These are phyloP conservation scores for Knoxia roxburghii DNA, from an alignment of 257 asterid species.

Conservation along the genomic window DNA sequence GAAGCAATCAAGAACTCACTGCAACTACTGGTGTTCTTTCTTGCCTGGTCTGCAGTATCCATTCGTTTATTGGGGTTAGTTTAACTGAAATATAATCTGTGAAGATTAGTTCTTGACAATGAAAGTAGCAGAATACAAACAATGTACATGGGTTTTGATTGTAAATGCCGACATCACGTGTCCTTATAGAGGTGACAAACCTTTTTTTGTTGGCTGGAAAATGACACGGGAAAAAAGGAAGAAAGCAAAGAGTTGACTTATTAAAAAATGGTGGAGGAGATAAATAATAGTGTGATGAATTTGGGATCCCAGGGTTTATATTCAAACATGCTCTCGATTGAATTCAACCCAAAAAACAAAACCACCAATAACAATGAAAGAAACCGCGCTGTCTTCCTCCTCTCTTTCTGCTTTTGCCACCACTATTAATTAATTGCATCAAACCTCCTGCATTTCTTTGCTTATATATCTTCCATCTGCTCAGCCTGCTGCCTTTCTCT, in stretches of 20 bases:
- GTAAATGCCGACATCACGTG: slow-evolving; percentile 11
- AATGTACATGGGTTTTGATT: too few relatives aligned
- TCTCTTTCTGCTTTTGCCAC: background rate
- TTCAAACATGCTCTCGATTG: slow-evolving; percentile 9
- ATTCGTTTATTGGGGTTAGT: too few relatives aligned
- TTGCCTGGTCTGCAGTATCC: too few relatives aligned
- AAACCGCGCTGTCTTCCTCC: slow-evolving; percentile 3
- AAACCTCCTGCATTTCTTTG: background rate
- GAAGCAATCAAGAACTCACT: too few relatives aligned
- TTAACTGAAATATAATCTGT: too few relatives aligned
- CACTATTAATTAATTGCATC: background rate
- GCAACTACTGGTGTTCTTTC: too few relatives aligned
- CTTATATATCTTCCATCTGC: background rate
- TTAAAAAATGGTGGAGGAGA: background rate
- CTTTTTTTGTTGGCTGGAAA: background rate
- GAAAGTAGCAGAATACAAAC: background rate
- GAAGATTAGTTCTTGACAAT: background rate
- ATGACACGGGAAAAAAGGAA: background rate
- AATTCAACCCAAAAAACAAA: slow-evolving; percentile 7
- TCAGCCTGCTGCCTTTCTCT: background rate
- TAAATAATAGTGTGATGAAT: slow-evolving; percentile 1
- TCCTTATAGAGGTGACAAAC: background rate
- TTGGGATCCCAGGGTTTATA: slow-evolving; percentile 3
- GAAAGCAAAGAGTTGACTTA: slow-evolving; percentile 19
- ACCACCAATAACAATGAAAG: slow-evolving; percentile 8